Base-by-base conservation (phyloP, 2,329 filamentous ascomycete genomes). In the Xylaria sp. region DNA sequence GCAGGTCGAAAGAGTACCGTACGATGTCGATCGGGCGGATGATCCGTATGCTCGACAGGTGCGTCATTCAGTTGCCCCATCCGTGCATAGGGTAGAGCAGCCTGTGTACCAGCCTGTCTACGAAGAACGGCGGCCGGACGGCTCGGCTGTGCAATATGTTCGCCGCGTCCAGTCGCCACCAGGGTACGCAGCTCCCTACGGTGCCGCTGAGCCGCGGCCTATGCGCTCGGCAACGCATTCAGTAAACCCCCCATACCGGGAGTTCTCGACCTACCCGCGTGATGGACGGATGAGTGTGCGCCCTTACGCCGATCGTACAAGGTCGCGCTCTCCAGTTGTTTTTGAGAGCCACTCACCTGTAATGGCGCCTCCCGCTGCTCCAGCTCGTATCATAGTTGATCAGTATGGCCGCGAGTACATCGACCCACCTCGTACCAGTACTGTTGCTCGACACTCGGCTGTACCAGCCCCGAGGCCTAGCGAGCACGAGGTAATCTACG, bases 351-450 rank as follows among this genome's bases (percentile, higher is more conserved):
- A 74, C 61, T 67, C 77, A 16, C 74, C 80, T 26, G 74, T 77
- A n/a, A 78, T 83, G 74, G 74, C 77, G 77, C 43, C 77, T 77
- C 63, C 71, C 77, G 54, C 77, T 45, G 78, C 82, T 17, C 75
- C 82, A 42, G 77, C 86, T 50, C 85, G 87, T 57, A 88, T 96
- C 59, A 80, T 96, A 29, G 79, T 95, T 50, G 92, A 97, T 72
- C 85, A 90, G 57, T 90, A 87, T 71, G 92, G 92, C 39, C 90
- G 90, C 69, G 86, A 91, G 68, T 97, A 92, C 73, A 71, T 81
- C 55, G 83, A 87, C 63, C 82, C 84, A 21, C 64, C 73, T 8
- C 77, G 76, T 44, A 62, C 77, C 19, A 59, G 76, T 17, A 59
- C 69, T 26, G 52, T 76, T 22, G 64, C 73, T 17, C 72, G 80